These are phyloP conservation scores for Sparassis latifolia DNA, from an alignment of 1,284 basidiomycete genomes.

Conservation along the genomic window DNA sequence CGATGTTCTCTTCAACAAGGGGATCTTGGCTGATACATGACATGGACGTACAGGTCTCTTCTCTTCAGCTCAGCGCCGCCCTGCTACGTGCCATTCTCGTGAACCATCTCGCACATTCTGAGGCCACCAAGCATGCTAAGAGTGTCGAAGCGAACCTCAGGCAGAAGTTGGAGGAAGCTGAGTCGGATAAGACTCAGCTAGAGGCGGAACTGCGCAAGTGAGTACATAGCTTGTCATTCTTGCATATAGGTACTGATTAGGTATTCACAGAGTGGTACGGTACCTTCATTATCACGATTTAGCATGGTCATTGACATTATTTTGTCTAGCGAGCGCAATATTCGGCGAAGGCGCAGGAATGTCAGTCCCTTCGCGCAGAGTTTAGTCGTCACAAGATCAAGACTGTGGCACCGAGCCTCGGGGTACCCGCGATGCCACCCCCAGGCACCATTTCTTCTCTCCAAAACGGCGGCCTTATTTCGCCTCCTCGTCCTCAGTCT, in stretches of 20 bases:
- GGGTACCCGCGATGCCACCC: constrained; percentile 17
- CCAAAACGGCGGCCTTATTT: constrained; percentile 13
- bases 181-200: constrained; percentile 48
- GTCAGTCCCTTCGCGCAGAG: constrained; percentile 58
- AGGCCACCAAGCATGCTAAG: constrained; percentile 60
- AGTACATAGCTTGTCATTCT: constrained; percentile 22
- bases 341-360: constrained; percentile 64
- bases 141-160: constrained; percentile 52
- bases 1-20: constrained; percentile 3
- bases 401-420: constrained; percentile 15
- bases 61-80: constrained; percentile 46
- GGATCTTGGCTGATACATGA: constrained; percentile 10
- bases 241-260: constrained; percentile 11
- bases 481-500: constrained; percentile 24
- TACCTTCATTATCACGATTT: constrained; percentile 14
- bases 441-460: constrained; percentile 13
- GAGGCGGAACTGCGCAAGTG: constrained; percentile 61
- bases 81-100: constrained; percentile 73
- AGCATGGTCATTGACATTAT: constrained; percentile 3
- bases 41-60: constrained; percentile 39
- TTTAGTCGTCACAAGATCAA: constrained; percentile 37
- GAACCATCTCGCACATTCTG: constrained; percentile 72
- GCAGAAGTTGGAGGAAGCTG: constrained; percentile 56
- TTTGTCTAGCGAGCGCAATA: constrained; percentile 47
- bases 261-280: constrained; percentile 46